Conservation (phyloP, 345 rosid genomes). For the Clausena lansium region DNA sequence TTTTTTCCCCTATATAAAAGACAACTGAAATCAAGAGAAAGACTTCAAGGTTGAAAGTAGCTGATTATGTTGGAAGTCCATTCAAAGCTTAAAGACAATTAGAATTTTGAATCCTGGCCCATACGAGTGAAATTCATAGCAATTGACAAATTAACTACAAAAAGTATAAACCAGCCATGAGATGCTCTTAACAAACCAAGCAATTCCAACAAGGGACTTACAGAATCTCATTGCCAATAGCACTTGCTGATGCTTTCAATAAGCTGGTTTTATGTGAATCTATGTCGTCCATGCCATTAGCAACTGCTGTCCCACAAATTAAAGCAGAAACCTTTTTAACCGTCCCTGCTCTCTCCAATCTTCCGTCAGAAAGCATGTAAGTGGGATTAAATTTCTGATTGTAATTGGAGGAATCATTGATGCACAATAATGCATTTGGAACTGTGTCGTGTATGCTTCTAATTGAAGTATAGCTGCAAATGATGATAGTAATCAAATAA, state of each 20-base stretch:
- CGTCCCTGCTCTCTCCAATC: too few species aligned
- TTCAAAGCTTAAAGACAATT: background rate
- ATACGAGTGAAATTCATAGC: background rate
- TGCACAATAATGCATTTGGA: too few species aligned
- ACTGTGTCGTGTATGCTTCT: too few species aligned
- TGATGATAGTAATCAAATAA: too few species aligned
- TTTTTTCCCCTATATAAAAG: background rate
- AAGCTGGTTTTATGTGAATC: conserved; percentile 44
- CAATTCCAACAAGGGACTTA: conserved; percentile 54
- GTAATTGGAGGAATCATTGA: too few species aligned
- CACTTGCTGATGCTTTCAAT: conserved; percentile 62
- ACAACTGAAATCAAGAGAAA: background rate
- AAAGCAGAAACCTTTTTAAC: too few species aligned
- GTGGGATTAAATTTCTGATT: too few species aligned
- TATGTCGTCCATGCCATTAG: conserved; percentile 35
- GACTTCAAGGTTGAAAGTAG: background rate
- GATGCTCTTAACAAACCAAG: background rate
- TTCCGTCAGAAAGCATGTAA: too few species aligned
- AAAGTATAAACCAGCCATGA: conserved; percentile 6
- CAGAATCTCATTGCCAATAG: conserved; percentile 98
- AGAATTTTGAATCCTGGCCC: background rate
- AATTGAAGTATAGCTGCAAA: too few species aligned
- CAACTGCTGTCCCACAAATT: conserved; percentile 22
- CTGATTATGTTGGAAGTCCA: background rate
- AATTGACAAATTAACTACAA: background rate